Percentiles rank a stretch among this genome's conserved stretches.
Evolutionary conservation across 768 basidiomycete genomes (phyloP).

Genomic region (Pulveroboletus sp.): DNA sequence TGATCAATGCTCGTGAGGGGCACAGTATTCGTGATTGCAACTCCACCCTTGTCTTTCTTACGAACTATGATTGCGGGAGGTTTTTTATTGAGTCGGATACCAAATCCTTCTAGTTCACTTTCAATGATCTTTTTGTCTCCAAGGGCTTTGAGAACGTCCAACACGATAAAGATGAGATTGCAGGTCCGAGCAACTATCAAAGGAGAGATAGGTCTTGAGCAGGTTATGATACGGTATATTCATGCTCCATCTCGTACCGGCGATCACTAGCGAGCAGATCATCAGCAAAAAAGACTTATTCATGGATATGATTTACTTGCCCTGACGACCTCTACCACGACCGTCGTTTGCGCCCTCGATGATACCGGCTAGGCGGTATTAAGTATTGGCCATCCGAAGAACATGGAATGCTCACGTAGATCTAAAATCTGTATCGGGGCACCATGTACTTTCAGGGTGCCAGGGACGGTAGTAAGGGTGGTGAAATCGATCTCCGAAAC

Average conservation of each 20-base stretch:
- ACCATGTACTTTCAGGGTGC: conserved; percentile 90
- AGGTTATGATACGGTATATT: conserved; percentile 1
- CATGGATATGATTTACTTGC: conserved; percentile 35
- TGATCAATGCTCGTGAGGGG: conserved; percentile 94
- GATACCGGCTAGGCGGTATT: conserved; percentile 68
- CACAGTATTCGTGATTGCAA: conserved; percentile 94
- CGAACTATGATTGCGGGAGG: conserved; percentile 83
- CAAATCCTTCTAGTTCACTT: conserved; percentile 94
- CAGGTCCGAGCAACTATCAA: conserved; percentile 89
- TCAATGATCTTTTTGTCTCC: conserved; percentile 93
- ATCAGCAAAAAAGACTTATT: conserved; percentile 20
- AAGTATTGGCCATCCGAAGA: conserved; percentile 4
- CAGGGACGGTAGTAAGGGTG: conserved; percentile 91
- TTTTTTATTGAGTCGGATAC: conserved; percentile 92
- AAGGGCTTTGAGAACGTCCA: conserved; percentile 97
- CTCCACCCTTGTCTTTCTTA: conserved; percentile 84
- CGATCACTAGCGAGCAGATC: conserved; percentile 50
- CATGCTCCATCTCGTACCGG: conserved; percentile 46
- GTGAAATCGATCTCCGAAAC: conserved; percentile 97
- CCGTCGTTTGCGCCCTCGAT: conserved; percentile 98
- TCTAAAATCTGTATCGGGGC: conserved; percentile 95
- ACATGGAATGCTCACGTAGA: conserved; percentile 55
- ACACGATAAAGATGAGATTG: conserved; percentile 96
- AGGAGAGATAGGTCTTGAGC: conserved; percentile 2
- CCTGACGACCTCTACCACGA: conserved; percentile 92